Conservation (phyloP, 768 basidiomycete genomes). For the Serpula lacrymans region DNA sequence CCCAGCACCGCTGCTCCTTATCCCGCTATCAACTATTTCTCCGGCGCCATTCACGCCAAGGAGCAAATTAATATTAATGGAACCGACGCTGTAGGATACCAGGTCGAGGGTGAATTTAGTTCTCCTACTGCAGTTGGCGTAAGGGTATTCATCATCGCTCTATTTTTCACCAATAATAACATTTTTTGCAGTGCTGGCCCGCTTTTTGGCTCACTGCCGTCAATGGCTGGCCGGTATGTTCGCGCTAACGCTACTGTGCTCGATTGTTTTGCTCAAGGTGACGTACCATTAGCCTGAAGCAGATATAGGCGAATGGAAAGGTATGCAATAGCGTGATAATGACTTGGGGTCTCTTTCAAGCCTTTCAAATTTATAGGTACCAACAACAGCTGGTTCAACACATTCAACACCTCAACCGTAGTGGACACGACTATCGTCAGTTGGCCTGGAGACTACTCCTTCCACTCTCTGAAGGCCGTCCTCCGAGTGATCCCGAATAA, state of each 20-base stretch:
- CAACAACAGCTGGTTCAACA: constrained; percentile 39
- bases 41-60: constrained; percentile 41
- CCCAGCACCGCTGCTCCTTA: constrained; percentile 39
- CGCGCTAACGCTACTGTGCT: not conserved
- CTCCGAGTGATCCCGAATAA: constrained; percentile 36
- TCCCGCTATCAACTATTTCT: constrained; percentile 40
- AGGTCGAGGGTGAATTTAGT: constrained; percentile 41
- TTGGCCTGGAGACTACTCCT: constrained; percentile 42
- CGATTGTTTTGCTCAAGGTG: constrained; percentile 24
- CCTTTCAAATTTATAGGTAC: no score
- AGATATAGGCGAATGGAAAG: constrained; percentile 47
- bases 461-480: constrained; percentile 40
- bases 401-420: constrained; percentile 42
- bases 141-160: constrained; percentile 5
- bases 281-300: constrained; percentile 42
- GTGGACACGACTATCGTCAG: constrained; percentile 36
- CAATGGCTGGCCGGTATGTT: no score
- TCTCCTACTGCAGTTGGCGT: constrained; percentile 34
- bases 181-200: constrained; percentile 31
- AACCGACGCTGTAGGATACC: constrained; percentile 33
- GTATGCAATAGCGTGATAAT: no score
- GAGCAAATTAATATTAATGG: constrained; percentile 40
- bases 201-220: no score
- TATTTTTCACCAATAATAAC: not conserved
- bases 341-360: no score